Percentiles rank a stretch among this genome's conserved stretches.
phyloP scores from a whole-genome alignment of 352 stramenopile species.

The Pythium periplocum region DNA sequence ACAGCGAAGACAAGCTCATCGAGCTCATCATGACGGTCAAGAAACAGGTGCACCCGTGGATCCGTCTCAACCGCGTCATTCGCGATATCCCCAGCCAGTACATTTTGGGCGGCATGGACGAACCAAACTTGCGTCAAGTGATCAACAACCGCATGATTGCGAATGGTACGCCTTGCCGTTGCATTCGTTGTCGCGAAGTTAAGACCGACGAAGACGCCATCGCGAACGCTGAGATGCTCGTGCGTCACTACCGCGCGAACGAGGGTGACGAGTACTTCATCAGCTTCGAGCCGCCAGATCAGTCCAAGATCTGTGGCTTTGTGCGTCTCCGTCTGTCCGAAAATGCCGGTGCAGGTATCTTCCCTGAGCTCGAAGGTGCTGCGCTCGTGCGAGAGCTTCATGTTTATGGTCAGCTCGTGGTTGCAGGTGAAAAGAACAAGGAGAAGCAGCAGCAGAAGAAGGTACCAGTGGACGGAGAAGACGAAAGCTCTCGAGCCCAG shows the following conservation, averaged over 20 bases:
- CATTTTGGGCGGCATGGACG: slow-evolving; percentile 90
- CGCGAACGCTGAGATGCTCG: slow-evolving; percentile 53
- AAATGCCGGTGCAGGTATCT: slow-evolving; percentile 59
- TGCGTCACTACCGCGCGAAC: slow-evolving; percentile 83
- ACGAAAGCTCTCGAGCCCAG: slow-evolving; percentile 58
- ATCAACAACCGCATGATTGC: slow-evolving; percentile 82
- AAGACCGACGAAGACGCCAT: slow-evolving; percentile 83
- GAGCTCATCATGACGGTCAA: slow-evolving; percentile 89
- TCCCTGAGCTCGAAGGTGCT: slow-evolving; percentile 67
- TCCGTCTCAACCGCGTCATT: slow-evolving; percentile 91
- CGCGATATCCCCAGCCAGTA: slow-evolving; percentile 93
- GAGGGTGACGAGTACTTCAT: slow-evolving; percentile 90
- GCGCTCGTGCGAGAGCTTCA: slow-evolving; percentile 89
- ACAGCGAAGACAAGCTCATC: slow-evolving; percentile 84
- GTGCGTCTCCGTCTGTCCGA: slow-evolving; percentile 75
- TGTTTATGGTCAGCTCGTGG: slow-evolving; percentile 87
- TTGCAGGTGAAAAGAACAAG: slow-evolving; percentile 35
- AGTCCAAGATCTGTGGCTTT: slow-evolving; percentile 90
- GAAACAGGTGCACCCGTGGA: slow-evolving; percentile 90
- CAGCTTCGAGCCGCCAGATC: slow-evolving; percentile 88
- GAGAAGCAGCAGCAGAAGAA: slow-evolving; percentile 19
- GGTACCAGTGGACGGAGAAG: slow-evolving; percentile 11
- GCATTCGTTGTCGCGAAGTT: slow-evolving; percentile 90
- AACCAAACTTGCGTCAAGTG: slow-evolving; percentile 89
- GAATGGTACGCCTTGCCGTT: slow-evolving; percentile 69